These are phyloP conservation scores for Laguncularia racemosa DNA, from an alignment of 345 rosid species.

Conservation along the genomic window DNA sequence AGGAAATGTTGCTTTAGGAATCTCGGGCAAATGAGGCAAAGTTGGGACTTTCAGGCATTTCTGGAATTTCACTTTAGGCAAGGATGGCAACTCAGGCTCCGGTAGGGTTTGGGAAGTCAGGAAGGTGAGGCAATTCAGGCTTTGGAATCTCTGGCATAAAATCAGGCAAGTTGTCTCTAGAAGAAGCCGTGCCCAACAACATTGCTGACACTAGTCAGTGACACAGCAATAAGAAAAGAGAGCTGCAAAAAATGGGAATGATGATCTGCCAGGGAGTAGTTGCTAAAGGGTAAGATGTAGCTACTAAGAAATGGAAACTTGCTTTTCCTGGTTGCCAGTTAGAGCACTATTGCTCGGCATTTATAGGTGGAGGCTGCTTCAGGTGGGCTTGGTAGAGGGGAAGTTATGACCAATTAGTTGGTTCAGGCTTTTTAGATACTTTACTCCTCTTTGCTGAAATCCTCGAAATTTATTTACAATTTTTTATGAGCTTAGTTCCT, in stretches of 20 bases:
- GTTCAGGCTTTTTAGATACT: too few relatives aligned
- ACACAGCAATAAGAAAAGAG: neutral
- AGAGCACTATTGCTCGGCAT: too few relatives aligned
- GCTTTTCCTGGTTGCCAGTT: too few relatives aligned
- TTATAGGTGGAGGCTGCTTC: too few relatives aligned
- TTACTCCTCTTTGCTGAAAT: too few relatives aligned
- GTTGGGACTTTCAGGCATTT: constrained; percentile 5
- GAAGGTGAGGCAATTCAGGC: neutral
- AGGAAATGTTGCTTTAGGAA: neutral
- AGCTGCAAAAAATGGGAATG: neutral
- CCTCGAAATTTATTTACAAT: too few relatives aligned
- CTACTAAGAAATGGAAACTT: too few relatives aligned
- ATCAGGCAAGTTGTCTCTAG: constrained; percentile 9
- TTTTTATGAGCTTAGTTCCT: too few relatives aligned
- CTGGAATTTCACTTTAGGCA: constrained; percentile 4
- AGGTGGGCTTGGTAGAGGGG: too few relatives aligned
- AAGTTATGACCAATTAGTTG: too few relatives aligned
- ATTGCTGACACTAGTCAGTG: neutral
- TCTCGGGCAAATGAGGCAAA: constrained; percentile 6
- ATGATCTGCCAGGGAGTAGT: too few relatives aligned
- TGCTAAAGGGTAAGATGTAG: too few relatives aligned
- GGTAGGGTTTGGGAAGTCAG: neutral
- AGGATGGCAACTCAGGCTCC: neutral
- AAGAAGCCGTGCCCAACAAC: constrained; percentile 11
- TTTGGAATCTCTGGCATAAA: neutral